Percentiles rank a stretch among this genome's conserved stretches.
phyloP scores from a whole-genome alignment of 768 basidiomycete species.

The Tulasnella sp. region DNA sequence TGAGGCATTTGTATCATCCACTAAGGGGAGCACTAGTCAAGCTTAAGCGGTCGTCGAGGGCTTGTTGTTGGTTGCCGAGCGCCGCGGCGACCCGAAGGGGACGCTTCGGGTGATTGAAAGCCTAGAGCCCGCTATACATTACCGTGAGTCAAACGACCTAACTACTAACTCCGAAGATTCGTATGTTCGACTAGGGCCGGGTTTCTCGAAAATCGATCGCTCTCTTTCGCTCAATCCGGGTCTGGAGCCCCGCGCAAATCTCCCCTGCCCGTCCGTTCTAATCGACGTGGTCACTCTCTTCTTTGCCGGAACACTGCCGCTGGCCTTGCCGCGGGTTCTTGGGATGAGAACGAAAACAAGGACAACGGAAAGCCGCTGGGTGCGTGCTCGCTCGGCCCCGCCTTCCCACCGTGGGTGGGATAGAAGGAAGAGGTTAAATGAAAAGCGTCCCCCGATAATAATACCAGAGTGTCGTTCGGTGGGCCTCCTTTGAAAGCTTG shows the following conservation, averaged over 20 bases:
- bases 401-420: not conserved
- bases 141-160: not conserved
- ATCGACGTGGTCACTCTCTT: constrained; percentile 2
- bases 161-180: not conserved
- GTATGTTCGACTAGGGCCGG: not conserved
- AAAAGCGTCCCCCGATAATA: not conserved
- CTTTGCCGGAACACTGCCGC: not conserved
- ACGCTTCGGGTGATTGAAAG: constrained; percentile 6
- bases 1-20: too few relatives aligned
- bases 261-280: not conserved
- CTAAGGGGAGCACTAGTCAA: too few relatives aligned
- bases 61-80: not conserved
- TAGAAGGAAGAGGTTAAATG: constrained; percentile 9
- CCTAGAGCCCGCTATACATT: not conserved
- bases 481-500: not conserved
- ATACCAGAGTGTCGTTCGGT: not conserved
- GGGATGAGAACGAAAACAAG: not conserved
- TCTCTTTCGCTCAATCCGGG: not conserved
- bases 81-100: not conserved
- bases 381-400: not conserved
- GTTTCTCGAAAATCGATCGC: not conserved
- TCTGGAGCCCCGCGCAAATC: not conserved
- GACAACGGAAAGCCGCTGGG: not conserved
- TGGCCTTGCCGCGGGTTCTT: constrained; percentile 2
- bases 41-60: not conserved